phyloP scores from a whole-genome alignment of 371 early-diverging fungal species.

The Globomyces sp. region DNA sequence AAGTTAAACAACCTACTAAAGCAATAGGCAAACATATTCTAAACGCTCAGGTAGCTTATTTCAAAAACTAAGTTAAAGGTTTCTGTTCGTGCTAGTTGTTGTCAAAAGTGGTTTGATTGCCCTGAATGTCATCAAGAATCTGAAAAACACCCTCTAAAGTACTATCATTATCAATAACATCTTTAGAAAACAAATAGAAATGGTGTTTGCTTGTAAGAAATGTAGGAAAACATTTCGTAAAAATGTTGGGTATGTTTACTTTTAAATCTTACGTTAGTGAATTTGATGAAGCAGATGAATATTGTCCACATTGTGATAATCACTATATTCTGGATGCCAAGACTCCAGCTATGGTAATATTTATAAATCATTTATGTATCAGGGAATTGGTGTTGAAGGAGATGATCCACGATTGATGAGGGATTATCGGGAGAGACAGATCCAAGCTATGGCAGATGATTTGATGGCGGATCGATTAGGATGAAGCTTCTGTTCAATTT shows the following conservation, averaged over 20 bases:
- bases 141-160: constrained; percentile 71
- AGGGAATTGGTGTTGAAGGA: constrained; percentile 82
- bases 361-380: not conserved
- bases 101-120: constrained; percentile 96
- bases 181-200: constrained; percentile 73
- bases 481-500: not conserved
- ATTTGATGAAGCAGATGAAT: constrained; percentile 93
- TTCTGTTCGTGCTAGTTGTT: constrained; percentile 89
- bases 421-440: constrained; percentile 39
- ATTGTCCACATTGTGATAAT: constrained; percentile 97
- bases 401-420: constrained; percentile 74
- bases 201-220: constrained; percentile 97
- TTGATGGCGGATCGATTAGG: constrained; percentile 47
- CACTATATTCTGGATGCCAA: constrained; percentile 93
- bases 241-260: constrained; percentile 65
- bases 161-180: not conserved
- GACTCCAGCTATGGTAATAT: constrained; percentile 67
- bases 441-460: constrained; percentile 33
- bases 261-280: constrained; percentile 46
- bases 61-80: constrained; percentile 53
- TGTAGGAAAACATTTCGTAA: constrained; percentile 97
- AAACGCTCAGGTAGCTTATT: constrained; percentile 82
- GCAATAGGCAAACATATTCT: constrained; percentile 84
- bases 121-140: constrained; percentile 91
- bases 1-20: not conserved